These are phyloP conservation scores for Castanea mollissima DNA, from an alignment of 306 rosid genomes.

Conservation along the genomic window DNA sequence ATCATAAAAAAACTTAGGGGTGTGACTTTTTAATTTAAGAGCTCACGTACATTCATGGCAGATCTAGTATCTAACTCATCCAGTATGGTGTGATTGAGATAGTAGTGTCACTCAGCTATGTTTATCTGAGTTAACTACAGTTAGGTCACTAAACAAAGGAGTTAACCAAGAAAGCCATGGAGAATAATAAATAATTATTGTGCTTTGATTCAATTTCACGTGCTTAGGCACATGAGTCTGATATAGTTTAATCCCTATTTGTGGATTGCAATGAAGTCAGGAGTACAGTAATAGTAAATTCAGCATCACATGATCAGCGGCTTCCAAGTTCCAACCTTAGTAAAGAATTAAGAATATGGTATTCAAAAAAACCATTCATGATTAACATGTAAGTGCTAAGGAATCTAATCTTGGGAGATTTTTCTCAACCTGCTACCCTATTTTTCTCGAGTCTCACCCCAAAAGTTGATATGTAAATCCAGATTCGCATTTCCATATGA, in stretches of 20 bases:
- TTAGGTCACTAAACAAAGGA: slow-evolving; percentile 1
- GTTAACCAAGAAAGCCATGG: slow-evolving; percentile 9
- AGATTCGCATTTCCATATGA: neutral
- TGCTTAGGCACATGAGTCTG: slow-evolving; percentile 41
- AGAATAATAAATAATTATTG: slow-evolving; percentile 36
- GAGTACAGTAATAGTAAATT: slow-evolving; percentile 22
- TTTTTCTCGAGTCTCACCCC: neutral
- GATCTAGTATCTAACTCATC: no score
- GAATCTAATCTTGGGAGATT: slow-evolving; percentile 4
- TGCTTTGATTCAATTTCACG: slow-evolving; percentile 34
- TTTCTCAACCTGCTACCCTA: neutral
- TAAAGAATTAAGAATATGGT: neutral
- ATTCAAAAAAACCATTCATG: neutral
- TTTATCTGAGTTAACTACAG: neutral
- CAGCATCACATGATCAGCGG: slow-evolving; percentile 43
- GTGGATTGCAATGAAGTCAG: slow-evolving; percentile 27
- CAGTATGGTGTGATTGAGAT: no score
- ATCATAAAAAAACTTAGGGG: no score
- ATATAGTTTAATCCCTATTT: slow-evolving; percentile 23
- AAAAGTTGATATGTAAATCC: neutral
- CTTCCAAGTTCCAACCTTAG: slow-evolving; percentile 34
- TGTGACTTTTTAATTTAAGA: no score
- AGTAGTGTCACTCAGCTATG: neutral
- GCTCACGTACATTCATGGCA: no score
- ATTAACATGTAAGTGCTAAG: neutral